phyloP scores from a whole-genome alignment of 2,329 filamentous ascomycete species.

The Penicillium aurantiogriseum region DNA sequence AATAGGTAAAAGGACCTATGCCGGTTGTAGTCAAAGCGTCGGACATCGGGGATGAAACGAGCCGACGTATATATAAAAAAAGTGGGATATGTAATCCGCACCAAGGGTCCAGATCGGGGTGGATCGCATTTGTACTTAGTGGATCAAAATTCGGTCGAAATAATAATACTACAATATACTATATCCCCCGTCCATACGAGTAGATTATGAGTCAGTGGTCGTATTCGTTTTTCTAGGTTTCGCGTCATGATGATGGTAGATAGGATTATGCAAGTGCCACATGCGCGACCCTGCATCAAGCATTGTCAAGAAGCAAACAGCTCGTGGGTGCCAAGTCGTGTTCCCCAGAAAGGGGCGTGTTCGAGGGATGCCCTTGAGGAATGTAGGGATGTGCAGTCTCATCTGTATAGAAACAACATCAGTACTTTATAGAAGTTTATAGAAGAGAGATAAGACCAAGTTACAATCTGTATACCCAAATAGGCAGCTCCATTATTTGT shows the following conservation, averaged over 20 bases:
- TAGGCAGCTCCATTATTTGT: no score
- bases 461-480: no score
- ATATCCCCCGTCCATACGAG: not conserved
- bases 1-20: not conserved
- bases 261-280: not conserved
- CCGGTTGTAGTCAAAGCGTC: not conserved
- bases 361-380: not conserved
- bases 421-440: no score
- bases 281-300: not conserved
- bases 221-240: not conserved
- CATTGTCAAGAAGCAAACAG: not conserved
- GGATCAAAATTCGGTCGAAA: not conserved
- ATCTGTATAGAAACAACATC: not conserved
- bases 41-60: not conserved
- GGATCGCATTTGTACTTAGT: no score
- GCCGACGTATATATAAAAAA: not conserved
- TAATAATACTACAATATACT: no score
- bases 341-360: not conserved
- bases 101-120: not conserved
- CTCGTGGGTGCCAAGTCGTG: not conserved
- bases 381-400: not conserved
- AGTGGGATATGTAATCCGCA: not conserved
- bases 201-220: not conserved
- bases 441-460: not conserved
- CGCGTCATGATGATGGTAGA: not conserved